Evolutionary conservation across 2,329 filamentous ascomycete genomes (phyloP), one percentile per base, ranked within the genome.

Genomic region (Monilinia aucupariae): DNA sequence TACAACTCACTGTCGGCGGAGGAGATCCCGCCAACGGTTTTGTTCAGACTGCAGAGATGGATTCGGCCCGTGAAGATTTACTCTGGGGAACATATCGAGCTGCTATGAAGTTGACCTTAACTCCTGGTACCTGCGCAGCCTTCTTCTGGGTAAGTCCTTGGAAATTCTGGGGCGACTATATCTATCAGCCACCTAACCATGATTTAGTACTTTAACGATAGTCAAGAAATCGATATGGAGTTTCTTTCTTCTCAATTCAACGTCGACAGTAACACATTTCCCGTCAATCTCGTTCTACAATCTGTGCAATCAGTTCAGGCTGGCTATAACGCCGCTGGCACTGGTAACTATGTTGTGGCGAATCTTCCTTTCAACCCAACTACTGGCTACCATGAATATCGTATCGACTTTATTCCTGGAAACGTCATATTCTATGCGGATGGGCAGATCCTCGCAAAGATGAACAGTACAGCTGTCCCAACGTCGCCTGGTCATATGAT

Each of bases 221-320:
- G 87, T 1, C 86, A 90, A 71, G 89, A 92, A 71, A 91, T 92
- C 69, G 89, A 92, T 72, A 85, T 92, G 76, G 90, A 93, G 68
- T 90, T 92, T 71, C 80, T 92, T 2, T 90, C 88, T 1, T 78
- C 78, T 27, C 80, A 91, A 66, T 89, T 87, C 72, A 78, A 83
- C 64, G 67, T 72, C 1, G 70, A 72, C 54, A 80, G 80, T 60
- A 74, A 76, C 32, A 78, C 78, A 39, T 87, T 81, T 66, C 82
- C 85, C 0, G 78, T 92, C 59, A 90, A 92, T 71, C 82, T 92
- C 1, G 88, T 92, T n/a, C 78, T 92, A 8, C 90, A 92, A 71
- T 88, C 88, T 1, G 79, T 79, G 7, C 76, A 81, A 39, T 85
- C 88, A 0, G 79, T 79, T 2, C 72, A 78, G 15, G 78, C 79